Percentiles rank a stretch among this genome's conserved stretches.
These are phyloP conservation scores for Calocybe cyanea DNA, from an alignment of 768 basidiomycete genomes.

Conservation along the genomic window DNA sequence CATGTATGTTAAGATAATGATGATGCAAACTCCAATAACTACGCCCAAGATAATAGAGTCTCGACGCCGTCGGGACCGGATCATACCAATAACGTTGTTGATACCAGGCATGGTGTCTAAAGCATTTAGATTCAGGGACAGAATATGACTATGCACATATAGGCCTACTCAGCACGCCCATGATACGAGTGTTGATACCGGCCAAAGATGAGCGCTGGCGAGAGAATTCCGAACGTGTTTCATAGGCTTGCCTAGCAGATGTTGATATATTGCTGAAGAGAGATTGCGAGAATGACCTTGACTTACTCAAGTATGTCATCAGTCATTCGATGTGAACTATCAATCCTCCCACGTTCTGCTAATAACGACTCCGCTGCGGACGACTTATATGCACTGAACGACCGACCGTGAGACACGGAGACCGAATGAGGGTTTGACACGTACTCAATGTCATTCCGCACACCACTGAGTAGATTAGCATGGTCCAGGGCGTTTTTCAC, in stretches of 20 bases:
- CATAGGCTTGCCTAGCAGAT: constrained; percentile 84
- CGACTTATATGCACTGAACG: constrained; percentile 80
- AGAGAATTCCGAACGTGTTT: constrained; percentile 89
- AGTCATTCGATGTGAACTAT: constrained; percentile 92
- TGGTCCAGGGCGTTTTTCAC: constrained; percentile 81
- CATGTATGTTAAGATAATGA: constrained; percentile 49
- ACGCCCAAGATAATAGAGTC: constrained; percentile 88
- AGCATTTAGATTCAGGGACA: background rate
- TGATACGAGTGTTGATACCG: constrained; percentile 82
- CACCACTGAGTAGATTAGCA: constrained; percentile 83
- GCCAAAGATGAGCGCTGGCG: constrained; percentile 73
- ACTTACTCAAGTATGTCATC: constrained; percentile 85
- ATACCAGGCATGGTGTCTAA: constrained; percentile 91
- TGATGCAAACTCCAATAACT: constrained; percentile 80
- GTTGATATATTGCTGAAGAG: constrained; percentile 4
- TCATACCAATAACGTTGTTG: constrained; percentile 87
- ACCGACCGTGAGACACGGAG: background rate
- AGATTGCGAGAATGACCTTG: background rate
- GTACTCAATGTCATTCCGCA: constrained; percentile 95
- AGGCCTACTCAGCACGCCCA: constrained; percentile 71
- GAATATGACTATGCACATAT: constrained; percentile 2
- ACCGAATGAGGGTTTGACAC: constrained; percentile 20
- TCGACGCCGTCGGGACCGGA: constrained; percentile 83
- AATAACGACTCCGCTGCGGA: constrained; percentile 84
- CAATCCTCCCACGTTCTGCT: constrained; percentile 84